These are phyloP conservation scores for Candida gigantensis DNA, from an alignment of 1,139 yeast species.

Conservation along the genomic window DNA sequence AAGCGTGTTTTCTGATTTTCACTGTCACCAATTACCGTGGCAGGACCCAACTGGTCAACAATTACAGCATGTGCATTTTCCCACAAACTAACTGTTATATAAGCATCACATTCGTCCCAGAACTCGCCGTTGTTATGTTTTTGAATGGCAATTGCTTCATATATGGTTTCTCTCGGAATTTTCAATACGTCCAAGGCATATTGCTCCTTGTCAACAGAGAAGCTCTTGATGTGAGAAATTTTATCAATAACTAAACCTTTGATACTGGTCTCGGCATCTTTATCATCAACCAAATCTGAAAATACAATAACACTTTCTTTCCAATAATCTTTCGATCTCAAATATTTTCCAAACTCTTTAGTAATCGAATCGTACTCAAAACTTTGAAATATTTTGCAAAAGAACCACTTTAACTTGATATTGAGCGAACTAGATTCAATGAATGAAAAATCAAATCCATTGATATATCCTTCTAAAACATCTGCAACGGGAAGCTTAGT, in stretches of 20 bases:
- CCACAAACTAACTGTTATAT: constrained; percentile 62
- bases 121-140: constrained; percentile 37
- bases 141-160: constrained; percentile 53
- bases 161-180: constrained; percentile 49
- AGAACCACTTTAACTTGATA: constrained; percentile 54
- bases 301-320: constrained; percentile 63
- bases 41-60: constrained; percentile 66
- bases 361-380: constrained; percentile 43
- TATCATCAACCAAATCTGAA: constrained; percentile 52
- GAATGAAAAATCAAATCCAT: constrained; percentile 4
- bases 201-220: constrained; percentile 30
- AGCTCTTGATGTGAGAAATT: constrained; percentile 39
- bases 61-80: constrained; percentile 65
- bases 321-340: constrained; percentile 51
- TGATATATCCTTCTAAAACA: constrained; percentile 24
- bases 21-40: constrained; percentile 51
- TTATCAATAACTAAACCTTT: constrained; percentile 49
- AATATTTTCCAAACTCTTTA: constrained; percentile 52
- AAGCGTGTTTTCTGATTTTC: constrained; percentile 36
- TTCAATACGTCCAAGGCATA: constrained; percentile 35
- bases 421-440: constrained; percentile 20
- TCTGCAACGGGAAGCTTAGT: constrained; percentile 20
- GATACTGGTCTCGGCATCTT: constrained; percentile 38
- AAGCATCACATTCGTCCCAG: constrained; percentile 61
- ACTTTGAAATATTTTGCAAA: constrained; percentile 43